Evolutionary conservation across 1,139 yeast genomes (phyloP).

Genomic region (Kodamaea sp.): DNA sequence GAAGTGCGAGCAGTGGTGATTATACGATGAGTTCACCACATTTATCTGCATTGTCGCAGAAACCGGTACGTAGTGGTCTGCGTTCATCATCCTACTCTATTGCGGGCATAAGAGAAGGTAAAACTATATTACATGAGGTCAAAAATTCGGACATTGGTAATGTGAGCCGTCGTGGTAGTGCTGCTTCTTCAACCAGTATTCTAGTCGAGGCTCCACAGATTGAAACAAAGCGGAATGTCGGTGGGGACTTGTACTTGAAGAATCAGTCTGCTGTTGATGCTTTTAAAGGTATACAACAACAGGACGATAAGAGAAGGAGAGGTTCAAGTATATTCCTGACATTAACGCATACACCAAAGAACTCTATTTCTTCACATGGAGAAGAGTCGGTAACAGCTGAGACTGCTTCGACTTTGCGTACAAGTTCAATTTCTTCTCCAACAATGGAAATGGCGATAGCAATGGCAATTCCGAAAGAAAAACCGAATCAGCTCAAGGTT

Average conservation of each 20-base stretch:
- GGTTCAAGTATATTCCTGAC: conserved; percentile 33
- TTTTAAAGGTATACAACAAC: conserved; percentile 45
- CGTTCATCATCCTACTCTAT: conserved; percentile 25
- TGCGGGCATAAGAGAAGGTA: conserved; percentile 34
- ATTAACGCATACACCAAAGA: background rate
- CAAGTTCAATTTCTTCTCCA: no score
- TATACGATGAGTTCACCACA: conserved; percentile 7
- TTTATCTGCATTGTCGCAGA: background rate
- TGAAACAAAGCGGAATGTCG: conserved; percentile 51
- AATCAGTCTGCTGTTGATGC: conserved; percentile 50
- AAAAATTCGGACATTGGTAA: conserved; percentile 29
- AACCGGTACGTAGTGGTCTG: background rate
- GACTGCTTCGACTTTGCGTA: no score
- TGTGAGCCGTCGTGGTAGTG: conserved; percentile 33
- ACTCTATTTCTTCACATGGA: background rate
- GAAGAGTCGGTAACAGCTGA: background rate
- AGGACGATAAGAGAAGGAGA: conserved; percentile 43
- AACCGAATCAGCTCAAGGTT: conserved; percentile 19
- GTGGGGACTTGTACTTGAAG: conserved; percentile 51
- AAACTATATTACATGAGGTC: conserved; percentile 32
- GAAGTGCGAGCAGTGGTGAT: conserved; percentile 2
- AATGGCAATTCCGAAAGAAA: no score
- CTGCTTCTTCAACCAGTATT: conserved; percentile 26
- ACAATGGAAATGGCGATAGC: no score
- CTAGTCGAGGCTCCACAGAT: conserved; percentile 38